Conservation (phyloP, 2,329 filamentous ascomycete species). For the Botryotinia narcissicola region DNA sequence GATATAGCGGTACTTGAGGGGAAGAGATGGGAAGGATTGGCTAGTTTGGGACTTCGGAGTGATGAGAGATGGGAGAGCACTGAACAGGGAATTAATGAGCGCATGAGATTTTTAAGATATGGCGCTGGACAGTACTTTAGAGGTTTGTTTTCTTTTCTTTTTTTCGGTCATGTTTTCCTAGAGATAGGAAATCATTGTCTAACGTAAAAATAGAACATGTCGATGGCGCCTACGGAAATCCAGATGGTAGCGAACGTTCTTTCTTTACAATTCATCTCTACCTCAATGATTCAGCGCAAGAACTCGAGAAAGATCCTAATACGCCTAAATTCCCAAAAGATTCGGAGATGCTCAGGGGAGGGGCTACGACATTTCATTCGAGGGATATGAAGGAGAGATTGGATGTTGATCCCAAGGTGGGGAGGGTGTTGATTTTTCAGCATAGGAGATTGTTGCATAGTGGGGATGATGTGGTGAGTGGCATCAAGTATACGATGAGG, state of each 20-base stretch:
- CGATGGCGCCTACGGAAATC: constrained; percentile 50
- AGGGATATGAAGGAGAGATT: constrained; percentile 43
- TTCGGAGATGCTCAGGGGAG: constrained; percentile 31
- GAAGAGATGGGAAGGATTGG: constrained; percentile 35
- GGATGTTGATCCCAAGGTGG: constrained; percentile 55
- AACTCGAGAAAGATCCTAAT: constrained; percentile 35
- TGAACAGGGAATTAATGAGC: constrained; percentile 58
- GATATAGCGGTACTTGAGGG: constrained; percentile 41
- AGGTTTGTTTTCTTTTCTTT: constrained; percentile 29
- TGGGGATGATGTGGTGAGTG: constrained; percentile 51
- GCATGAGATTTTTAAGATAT: constrained; percentile 75
- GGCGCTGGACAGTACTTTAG: constrained; percentile 69
- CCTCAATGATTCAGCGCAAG: constrained; percentile 49
- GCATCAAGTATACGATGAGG: constrained; percentile 56
- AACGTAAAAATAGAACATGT: background rate
- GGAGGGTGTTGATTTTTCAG: constrained; percentile 60
- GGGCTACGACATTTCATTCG: constrained; percentile 55
- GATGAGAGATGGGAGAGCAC: constrained; percentile 28
- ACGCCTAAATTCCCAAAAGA: background rate
- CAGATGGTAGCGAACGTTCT: constrained; percentile 29
- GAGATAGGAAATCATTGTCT: no score
- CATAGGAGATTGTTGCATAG: constrained; percentile 52
- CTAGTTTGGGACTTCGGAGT: constrained; percentile 34
- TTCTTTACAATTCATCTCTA: constrained; percentile 58
- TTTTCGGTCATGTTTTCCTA: no score